Percentiles rank a stretch among this genome's conserved stretches.
phyloP scores from a whole-genome alignment of 1,284 basidiomycete species.

The Taiwanofungus camphoratus region DNA sequence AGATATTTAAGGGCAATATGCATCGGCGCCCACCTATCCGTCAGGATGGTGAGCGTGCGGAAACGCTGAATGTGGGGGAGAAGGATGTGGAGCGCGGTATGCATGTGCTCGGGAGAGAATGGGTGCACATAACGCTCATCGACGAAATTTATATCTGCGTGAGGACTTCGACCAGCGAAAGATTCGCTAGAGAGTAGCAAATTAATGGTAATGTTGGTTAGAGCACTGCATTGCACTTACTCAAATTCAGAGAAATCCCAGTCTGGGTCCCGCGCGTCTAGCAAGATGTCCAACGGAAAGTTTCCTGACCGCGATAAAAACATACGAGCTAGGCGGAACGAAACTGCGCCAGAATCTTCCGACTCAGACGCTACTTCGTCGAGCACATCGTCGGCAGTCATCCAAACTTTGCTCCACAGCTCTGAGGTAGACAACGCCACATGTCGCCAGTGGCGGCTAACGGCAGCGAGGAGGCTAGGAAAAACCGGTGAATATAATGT shows the following conservation, averaged over 20 bases:
- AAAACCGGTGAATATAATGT: conserved; percentile 32
- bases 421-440: conserved; percentile 41
- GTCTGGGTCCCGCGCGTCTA: conserved; percentile 47
- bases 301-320: conserved; percentile 40
- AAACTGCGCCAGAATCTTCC: conserved; percentile 7
- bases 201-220: neutral
- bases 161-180: conserved; percentile 14
- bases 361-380: neutral
- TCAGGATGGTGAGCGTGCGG: conserved; percentile 45
- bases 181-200: conserved; percentile 7
- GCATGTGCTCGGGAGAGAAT: conserved; percentile 39
- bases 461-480: conserved; percentile 39
- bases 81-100: conserved; percentile 34
- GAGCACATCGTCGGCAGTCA: conserved; percentile 32
- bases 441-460: conserved; percentile 44
- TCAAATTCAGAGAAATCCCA: conserved; percentile 46
- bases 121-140: conserved; percentile 31
- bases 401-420: conserved; percentile 48
- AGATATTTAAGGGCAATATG: conserved; percentile 38
- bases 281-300: conserved; percentile 44
- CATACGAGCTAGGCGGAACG: conserved; percentile 26
- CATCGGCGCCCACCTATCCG: conserved; percentile 48
- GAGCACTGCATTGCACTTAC: conserved; percentile 28
- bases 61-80: conserved; percentile 43
- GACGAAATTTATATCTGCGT: conserved; percentile 17